Base-by-base conservation (phyloP, 495 filamentous ascomycete genomes). In the Acidomyces sp. region DNA sequence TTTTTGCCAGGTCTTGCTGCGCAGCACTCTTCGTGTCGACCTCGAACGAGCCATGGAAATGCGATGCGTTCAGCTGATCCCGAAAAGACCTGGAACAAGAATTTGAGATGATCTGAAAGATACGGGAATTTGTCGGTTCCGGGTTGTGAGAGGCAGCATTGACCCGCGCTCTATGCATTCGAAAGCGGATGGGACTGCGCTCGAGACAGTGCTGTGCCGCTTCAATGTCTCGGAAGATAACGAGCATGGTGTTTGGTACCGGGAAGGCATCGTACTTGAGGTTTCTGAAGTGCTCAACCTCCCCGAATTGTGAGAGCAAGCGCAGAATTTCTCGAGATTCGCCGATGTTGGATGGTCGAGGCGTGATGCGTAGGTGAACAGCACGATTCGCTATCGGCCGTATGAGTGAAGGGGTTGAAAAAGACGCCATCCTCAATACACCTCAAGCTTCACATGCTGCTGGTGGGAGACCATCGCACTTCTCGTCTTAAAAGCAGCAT, bases 211-310 rank as follows among this genome's bases (percentile, higher is more conserved):
- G 39, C 18, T 51, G 30, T 1, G 65, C 65, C 11, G 61, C 51
- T 4, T 51, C 49, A 15, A 48, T 23, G 17, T 61, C 52, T 17
- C 48, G 43, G 43, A 58, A 70, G 19, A 69, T 62, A 21, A 64
- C 66, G 11, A 68, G 32, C 15, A 55, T 49, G 9, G 55, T 46
- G 28, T 67, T 65, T 6, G 51, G 55, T 6, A 57, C 55, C 2
- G 44, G 43, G 11, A 58, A 39, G 9, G 52, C 41, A 28, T 68
- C 64, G 43, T 68, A 62, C 56, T 67, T 69, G 15, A 85, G 62
- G 49, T 71, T 76, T 57, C 77, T 74, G 62, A 84, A 95, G 46
- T 76, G 75, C 17, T 75, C 70, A 6, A 95, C 71, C 36, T 85
- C 73, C 37, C 83, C 85, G 57, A 80, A 81, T 53, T 70, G 70